Conservation (phyloP, 768 basidiomycete genomes). For the Rhizopogon salebrosus region DNA sequence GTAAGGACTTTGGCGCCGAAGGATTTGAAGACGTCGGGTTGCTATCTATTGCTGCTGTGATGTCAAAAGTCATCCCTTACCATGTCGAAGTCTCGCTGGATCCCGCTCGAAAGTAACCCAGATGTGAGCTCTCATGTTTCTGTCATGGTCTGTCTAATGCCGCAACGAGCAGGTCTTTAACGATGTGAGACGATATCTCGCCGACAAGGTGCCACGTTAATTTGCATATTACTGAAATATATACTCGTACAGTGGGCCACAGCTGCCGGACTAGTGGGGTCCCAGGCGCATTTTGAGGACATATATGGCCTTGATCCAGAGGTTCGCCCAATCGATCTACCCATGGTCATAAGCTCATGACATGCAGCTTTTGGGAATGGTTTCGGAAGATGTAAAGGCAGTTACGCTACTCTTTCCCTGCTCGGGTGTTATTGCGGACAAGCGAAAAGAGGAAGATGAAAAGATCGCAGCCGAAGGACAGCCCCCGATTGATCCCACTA, state of each 20-base stretch:
- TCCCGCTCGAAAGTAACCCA: conserved; percentile 78
- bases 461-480: conserved; percentile 42
- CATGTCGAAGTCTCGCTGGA: conserved; percentile 46
- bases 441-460: conserved; percentile 56
- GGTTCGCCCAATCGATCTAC: conserved; percentile 28
- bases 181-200: conserved; percentile 14
- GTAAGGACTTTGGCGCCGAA: background rate
- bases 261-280: conserved; percentile 55
- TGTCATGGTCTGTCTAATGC: conserved; percentile 5
- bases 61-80: background rate
- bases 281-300: conserved; percentile 55
- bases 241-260: conserved; percentile 51
- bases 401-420: conserved; percentile 84
- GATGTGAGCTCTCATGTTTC: conserved; percentile 27
- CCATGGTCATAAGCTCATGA: background rate
- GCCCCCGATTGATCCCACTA: conserved; percentile 49
- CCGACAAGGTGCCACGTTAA: background rate
- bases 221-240: background rate
- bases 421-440: conserved; percentile 42
- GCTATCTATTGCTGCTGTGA: background rate
- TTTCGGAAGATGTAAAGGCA: conserved; percentile 74
- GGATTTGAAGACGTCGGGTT: background rate
- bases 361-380: conserved; percentile 52
- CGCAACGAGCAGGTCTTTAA: conserved; percentile 23
- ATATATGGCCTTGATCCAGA: conserved; percentile 70